Evolutionary conservation across 2,329 filamentous ascomycete species (phyloP).

Genomic region (Penicillium sp.): DNA sequence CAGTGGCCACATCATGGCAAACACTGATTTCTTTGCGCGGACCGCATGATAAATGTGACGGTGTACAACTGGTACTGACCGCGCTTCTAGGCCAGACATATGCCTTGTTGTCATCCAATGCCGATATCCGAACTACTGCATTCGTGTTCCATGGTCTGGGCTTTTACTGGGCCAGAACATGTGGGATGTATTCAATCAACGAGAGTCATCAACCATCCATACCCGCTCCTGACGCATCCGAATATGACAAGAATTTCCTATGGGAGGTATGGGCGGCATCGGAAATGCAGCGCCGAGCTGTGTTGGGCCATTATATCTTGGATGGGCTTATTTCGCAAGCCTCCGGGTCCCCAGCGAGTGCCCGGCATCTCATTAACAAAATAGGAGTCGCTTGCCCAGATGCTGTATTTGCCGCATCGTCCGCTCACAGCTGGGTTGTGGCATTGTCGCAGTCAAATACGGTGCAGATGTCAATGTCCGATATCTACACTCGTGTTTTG

Average conservation of each 20-base stretch:
- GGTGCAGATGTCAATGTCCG: constrained; percentile 6
- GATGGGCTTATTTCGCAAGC: constrained; percentile 21
- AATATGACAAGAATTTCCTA: constrained; percentile 35
- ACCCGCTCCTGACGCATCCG: constrained; percentile 30
- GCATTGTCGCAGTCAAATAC: constrained; percentile 3
- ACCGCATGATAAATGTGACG: constrained; percentile 41
- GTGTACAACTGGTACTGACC: constrained; percentile 43
- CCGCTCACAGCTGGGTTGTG: constrained; percentile 18
- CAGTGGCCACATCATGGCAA: constrained; percentile 46
- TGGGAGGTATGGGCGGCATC: constrained; percentile 43
- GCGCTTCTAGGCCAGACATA: constrained; percentile 44
- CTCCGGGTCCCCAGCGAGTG: constrained; percentile 19
- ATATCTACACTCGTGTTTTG: constrained; percentile 5
- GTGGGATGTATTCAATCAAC: constrained; percentile 36
- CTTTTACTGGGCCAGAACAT: constrained; percentile 46
- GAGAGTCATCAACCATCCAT: constrained; percentile 30
- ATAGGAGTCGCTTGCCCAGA: constrained; percentile 16
- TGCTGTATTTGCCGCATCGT: constrained; percentile 17
- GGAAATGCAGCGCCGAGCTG: constrained; percentile 43
- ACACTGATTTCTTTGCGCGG: constrained; percentile 41
- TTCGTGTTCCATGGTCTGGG: constrained; percentile 44
- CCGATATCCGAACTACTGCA: constrained; percentile 38
- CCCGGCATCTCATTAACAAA: constrained; percentile 20
- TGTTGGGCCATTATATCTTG: constrained; percentile 42
- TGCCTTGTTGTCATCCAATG: constrained; percentile 38